phyloP scores from a whole-genome alignment of 2,329 filamentous ascomycete genomes.

The Fusarium torulosum region DNA sequence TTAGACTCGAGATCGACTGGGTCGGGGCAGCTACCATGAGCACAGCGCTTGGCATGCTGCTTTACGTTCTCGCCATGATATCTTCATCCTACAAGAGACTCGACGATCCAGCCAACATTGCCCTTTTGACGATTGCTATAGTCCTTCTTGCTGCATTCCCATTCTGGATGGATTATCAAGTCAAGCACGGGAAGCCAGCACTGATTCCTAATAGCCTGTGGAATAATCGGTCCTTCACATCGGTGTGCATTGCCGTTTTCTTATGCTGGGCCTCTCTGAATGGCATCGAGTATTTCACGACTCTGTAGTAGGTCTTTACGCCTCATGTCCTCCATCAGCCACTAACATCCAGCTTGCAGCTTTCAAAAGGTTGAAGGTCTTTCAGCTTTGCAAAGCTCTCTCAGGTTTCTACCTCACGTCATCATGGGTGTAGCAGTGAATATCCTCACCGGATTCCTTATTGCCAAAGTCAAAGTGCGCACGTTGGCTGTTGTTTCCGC shows the following conservation, averaged over 20 bases:
- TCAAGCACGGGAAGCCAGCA: conserved; percentile 61
- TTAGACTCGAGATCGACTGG: conserved; percentile 64
- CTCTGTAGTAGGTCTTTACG: conserved; percentile 57
- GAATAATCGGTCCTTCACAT: conserved; percentile 67
- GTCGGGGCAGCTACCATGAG: conserved; percentile 61
- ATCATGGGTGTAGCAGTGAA: conserved; percentile 59
- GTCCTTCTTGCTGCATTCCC: conserved; percentile 63
- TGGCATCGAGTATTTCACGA: conserved; percentile 61
- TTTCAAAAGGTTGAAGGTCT: conserved; percentile 63
- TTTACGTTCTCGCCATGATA: conserved; percentile 64
- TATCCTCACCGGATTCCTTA: conserved; percentile 58
- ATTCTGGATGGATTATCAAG: conserved; percentile 66
- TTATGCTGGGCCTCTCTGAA: conserved; percentile 62
- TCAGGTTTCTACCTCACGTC: conserved; percentile 62
- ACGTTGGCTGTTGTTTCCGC: conserved; percentile 56
- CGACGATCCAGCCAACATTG: conserved; percentile 56
- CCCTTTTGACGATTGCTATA: conserved; percentile 58
- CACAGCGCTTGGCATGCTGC: conserved; percentile 61
- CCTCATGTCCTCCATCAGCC: fast-evolving
- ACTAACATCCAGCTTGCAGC: conserved; percentile 44
- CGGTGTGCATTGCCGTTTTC: conserved; percentile 65
- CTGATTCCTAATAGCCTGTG: conserved; percentile 72
- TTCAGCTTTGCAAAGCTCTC: conserved; percentile 59
- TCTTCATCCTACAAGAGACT: conserved; percentile 57
- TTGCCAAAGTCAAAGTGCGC: conserved; percentile 55